Evolutionary conservation across 257 asterid genomes (phyloP).

Genomic region (Buddleja alternifolia): DNA sequence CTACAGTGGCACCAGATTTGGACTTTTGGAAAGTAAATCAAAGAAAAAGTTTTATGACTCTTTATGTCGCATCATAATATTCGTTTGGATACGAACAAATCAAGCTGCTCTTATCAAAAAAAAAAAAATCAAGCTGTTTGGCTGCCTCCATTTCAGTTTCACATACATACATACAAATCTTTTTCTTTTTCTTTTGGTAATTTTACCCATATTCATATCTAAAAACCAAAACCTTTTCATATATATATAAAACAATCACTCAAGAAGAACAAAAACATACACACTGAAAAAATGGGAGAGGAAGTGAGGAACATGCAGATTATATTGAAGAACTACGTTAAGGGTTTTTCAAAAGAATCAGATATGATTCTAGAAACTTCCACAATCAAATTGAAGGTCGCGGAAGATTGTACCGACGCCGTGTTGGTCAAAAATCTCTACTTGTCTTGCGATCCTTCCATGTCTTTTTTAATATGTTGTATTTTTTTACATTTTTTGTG

Average conservation of each 20-base stretch:
- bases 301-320: constrained; percentile 40
- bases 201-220: too few relatives aligned
- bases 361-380: constrained; percentile 27
- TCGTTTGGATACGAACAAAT: not conserved
- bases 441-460: constrained; percentile 39
- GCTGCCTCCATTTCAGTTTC: not conserved
- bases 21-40: too few relatives aligned
- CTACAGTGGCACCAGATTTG: too few relatives aligned
- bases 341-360: constrained; percentile 34
- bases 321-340: constrained; percentile 23
- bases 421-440: constrained; percentile 38
- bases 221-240: too few relatives aligned
- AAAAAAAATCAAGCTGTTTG: too few relatives aligned
- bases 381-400: constrained; percentile 25
- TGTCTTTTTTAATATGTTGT: too few relatives aligned
- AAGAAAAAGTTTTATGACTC: too few relatives aligned
- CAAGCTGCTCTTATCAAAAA: too few relatives aligned
- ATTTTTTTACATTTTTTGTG: too few relatives aligned
- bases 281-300: constrained; percentile 26
- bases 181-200: too few relatives aligned
- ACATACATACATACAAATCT: too few relatives aligned
- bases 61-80: too few relatives aligned
- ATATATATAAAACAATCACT: not conserved
- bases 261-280: not conserved
- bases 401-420: constrained; percentile 19